Evolutionary conservation across 495 filamentous ascomycete genomes (phyloP).

Genomic region (Penicillium diatomitis): DNA sequence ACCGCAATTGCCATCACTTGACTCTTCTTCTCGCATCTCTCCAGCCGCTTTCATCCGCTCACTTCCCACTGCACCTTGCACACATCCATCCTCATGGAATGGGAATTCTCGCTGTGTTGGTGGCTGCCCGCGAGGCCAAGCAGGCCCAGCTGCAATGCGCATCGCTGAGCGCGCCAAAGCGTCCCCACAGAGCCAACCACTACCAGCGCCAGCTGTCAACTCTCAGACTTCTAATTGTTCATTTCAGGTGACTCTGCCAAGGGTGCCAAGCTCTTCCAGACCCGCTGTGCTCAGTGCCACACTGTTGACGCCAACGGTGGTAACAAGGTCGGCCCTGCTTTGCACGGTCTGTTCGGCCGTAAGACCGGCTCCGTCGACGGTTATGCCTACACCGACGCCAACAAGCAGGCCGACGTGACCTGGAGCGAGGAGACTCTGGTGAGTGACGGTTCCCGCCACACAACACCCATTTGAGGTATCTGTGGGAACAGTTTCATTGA

Average conservation of each 20-base stretch:
- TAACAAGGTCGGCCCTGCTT: conserved; percentile 97
- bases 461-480: no score
- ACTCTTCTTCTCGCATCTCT: no score
- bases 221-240: conserved; percentile 18
- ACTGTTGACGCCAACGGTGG: conserved; percentile 75
- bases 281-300: conserved; percentile 97
- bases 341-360: conserved; percentile 96
- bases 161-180: conserved; percentile 4
- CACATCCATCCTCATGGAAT: no score
- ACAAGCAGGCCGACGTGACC: conserved; percentile 87
- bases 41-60: no score
- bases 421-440: conserved; percentile 88
- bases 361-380: conserved; percentile 85
- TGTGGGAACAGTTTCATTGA: no score
- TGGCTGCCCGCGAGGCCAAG: conserved; percentile 8
- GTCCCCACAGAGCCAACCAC: conserved; percentile 5
- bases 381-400: conserved; percentile 98
- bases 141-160: neutral
- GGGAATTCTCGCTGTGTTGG: neutral
- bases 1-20: no score
- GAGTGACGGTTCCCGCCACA: conserved; percentile 20
- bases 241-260: conserved; percentile 81
- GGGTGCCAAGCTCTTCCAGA: conserved; percentile 99
- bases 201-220: neutral
- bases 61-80: no score